Percentiles rank a stretch among this genome's conserved stretches.
These are phyloP conservation scores for Wickerhamomyces sp. DNA, from an alignment of 1,139 yeast species.

Conservation along the genomic window DNA sequence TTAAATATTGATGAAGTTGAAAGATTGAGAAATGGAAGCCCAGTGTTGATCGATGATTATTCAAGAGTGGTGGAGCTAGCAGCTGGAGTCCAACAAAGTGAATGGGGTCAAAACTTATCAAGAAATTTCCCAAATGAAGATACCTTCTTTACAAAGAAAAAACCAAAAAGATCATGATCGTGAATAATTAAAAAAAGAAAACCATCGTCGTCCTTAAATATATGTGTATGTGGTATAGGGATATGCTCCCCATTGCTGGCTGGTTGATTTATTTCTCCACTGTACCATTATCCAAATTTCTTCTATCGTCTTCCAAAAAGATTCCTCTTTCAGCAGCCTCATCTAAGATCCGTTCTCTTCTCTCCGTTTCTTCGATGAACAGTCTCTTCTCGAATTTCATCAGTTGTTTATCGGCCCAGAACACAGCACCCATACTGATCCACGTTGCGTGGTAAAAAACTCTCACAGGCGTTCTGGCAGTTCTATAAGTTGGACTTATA, in stretches of 20 bases:
- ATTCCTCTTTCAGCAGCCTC: conserved; percentile 39
- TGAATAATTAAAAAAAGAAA: not conserved
- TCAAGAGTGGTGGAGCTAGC: conserved; percentile 16
- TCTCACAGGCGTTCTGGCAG: conserved; percentile 32
- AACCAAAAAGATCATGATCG: not conserved
- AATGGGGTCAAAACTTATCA: conserved; percentile 18
- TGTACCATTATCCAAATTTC: conserved; percentile 8
- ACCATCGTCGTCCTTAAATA: too few relatives aligned
- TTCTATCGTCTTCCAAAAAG: conserved; percentile 30
- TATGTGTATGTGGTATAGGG: not conserved
- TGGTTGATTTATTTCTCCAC: too few relatives aligned
- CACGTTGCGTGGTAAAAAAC: conserved; percentile 35
- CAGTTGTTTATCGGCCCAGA: conserved; percentile 34
- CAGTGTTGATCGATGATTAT: conserved; percentile 14
- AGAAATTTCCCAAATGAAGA: conserved; percentile 12
- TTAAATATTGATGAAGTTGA: conserved; percentile 13
- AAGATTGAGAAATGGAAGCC: conserved; percentile 15
- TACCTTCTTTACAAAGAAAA: conserved; percentile 13
- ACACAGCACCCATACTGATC: conserved; percentile 34
- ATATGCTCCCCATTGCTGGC: too few relatives aligned
- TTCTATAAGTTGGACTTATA: conserved; percentile 28
- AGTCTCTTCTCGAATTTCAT: conserved; percentile 28
- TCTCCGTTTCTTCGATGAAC: conserved; percentile 26
- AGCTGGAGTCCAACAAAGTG: conserved; percentile 19
- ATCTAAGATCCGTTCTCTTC: conserved; percentile 30